Evolutionary conservation across 2,329 filamentous ascomycete genomes (phyloP).

Genomic region (Fusarium sp.): DNA sequence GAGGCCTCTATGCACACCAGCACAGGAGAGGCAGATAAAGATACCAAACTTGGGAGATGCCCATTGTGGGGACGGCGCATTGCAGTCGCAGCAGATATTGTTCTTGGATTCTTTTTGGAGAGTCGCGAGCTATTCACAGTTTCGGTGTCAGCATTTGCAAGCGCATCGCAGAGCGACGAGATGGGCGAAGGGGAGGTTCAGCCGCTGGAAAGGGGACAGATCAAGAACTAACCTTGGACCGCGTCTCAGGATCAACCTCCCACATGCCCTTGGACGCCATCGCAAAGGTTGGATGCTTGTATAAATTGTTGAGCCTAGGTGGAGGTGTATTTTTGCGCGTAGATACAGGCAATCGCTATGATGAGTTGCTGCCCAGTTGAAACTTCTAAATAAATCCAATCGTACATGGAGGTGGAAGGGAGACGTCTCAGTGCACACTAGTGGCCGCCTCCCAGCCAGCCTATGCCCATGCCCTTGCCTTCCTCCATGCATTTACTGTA

Average conservation of each 20-base stretch:
- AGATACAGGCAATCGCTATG: constrained; percentile 8
- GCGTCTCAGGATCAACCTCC: constrained; percentile 98
- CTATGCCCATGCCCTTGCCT: constrained; percentile 9
- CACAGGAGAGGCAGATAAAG: constrained; percentile 98
- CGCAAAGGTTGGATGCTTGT: constrained; percentile 26
- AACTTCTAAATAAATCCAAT: constrained; percentile 10
- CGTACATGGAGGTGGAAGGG: constrained; percentile 33
- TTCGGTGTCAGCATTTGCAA: constrained; percentile 26
- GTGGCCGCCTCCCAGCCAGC: constrained; percentile 8
- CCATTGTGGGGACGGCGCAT: constrained; percentile 97
- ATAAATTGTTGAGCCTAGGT: background rate
- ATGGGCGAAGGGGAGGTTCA: constrained; percentile 6
- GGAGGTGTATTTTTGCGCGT: constrained; percentile 5
- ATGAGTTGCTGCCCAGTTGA: constrained; percentile 27
- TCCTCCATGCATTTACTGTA: background rate
- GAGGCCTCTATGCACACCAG: constrained; percentile 91
- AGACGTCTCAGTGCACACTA: constrained; percentile 28
- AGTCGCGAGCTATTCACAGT: constrained; percentile 74
- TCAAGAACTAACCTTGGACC: constrained; percentile 78
- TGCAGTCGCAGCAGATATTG: constrained; percentile 93
- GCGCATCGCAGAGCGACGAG: constrained; percentile 1
- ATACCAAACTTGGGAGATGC: constrained; percentile 96
- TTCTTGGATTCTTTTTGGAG: constrained; percentile 93
- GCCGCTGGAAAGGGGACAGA: constrained; percentile 13
- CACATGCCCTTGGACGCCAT: constrained; percentile 87